Base-by-base conservation (phyloP, 2,329 filamentous ascomycete genomes). In the Aspergillaceae sp. region DNA sequence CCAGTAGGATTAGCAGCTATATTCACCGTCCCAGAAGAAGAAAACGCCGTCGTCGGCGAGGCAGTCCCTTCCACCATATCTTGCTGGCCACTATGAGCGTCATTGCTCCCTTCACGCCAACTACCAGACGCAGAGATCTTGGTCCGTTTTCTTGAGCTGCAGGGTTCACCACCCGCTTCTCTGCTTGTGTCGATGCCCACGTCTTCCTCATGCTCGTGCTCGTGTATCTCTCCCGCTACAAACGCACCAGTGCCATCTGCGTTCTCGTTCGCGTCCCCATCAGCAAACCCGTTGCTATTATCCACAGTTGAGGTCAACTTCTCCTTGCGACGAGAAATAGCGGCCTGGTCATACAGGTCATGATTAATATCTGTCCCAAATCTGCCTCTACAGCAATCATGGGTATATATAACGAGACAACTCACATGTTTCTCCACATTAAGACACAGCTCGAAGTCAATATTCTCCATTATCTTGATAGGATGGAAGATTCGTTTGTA, bases 361-460 rank as follows among this genome's bases (percentile, higher is more conserved):
- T 26, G 4, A 10, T 3, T 5, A 29, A 29, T 5, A 28, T 11
- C 11, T 19, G 19, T 19, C 19, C 19, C 19, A 19, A 19, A 19
- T 19, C 19, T 19, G 19, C 19, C 19, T 19, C 19, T 19, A 19
- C 19, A 19, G 2, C 19, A 19, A 19, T 19, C 19, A 19, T 19
- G 19, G 30, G 8, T 6, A 32, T 9, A 32, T 5, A 32, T 32
- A 32, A 32, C 11, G 3, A 38, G 29, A 28, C 4, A 5, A 45
- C 51, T 51, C 44, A 56, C 51, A 5, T 42, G 36, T 27, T 48
- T 29, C 9, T 55, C 48, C 29, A 56, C 45, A 27, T 48, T 27
- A 1, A 54, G 44, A 40, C 53, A 56, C 10, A 56, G 48, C 42
- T 55, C 49, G 9, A 56, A 46, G n/a, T 56, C 54, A 10, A 50